Base-by-base conservation (phyloP, 176 grass and related monocot genomes). In the Hordeum marinum region DNA sequence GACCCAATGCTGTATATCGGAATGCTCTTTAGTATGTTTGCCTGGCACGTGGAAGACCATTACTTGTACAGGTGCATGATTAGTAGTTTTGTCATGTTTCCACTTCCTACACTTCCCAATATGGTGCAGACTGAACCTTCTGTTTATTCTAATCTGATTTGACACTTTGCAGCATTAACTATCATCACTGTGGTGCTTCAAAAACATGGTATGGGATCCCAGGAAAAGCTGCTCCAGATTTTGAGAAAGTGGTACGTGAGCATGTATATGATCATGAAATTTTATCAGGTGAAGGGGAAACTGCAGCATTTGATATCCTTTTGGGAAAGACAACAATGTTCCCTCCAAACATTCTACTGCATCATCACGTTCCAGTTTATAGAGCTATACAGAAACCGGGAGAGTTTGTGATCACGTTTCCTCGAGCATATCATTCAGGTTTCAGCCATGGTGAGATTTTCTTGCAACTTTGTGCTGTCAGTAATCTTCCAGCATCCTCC, bases 21-120 rank as follows among this genome's bases (percentile, higher is more conserved):
- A 78, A 96, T 99, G 96, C 90, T 99, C 58, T 99, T 99, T 62
- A 99, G 96, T 82, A 96, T 99, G 91, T 99, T 99, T 91, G 91
- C 96, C 36, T 99, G 96, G 96, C 96, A 99, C 36, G 96, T 99
- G 61, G 96, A 99, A 94, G 96, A 99, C 65, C 96, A 99, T 79
- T 99, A 96, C 83, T 69, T 99, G 59, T 99, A 92, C 82, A 99
- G 96, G 93, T 99, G 82, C 45, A 60, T 72, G 70, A 64, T 62
- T 82, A 54, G 42, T 83, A 68, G 18, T 71, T 62, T 61, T 37
- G 2, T 63, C 31, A 71, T 86, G 23, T 52, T 89, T 68, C 37
- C 76, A 25, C 23, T 90, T 27, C 63, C 55, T 75, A 75, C 89
- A 74, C 43, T 80, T 72, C n/a, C 27, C 9, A 78, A 72, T 36